A percentile compares a stretch with the other conserved stretches of the same genome.
phyloP scores from a whole-genome alignment of 305 asterid species.

The Nicotiana rustica region DNA sequence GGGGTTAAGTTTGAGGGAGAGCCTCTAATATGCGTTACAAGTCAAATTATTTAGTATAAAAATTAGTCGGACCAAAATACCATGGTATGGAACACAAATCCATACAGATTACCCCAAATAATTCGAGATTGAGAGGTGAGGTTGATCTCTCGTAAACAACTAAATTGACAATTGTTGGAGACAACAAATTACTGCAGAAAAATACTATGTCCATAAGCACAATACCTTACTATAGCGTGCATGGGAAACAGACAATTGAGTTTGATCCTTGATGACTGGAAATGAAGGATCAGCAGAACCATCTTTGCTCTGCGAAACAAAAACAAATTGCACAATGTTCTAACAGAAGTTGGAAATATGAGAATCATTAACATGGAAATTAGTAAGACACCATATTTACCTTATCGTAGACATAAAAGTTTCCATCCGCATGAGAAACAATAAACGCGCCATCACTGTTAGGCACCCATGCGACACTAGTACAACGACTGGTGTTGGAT shows the following conservation, averaged over 20 bases:
- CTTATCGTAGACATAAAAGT: constrained; percentile 68
- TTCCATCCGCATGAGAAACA: constrained; percentile 74
- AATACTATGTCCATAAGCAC: neutral
- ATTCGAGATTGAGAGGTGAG: neutral
- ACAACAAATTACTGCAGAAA: constrained; percentile 14
- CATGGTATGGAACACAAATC: neutral
- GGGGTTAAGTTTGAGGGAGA: constrained; percentile 1
- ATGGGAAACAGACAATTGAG: constrained; percentile 92
- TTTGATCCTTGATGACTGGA: constrained; percentile 91
- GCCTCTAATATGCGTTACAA: neutral
- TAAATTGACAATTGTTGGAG: constrained; percentile 21
- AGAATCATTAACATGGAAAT: constrained; percentile 23
- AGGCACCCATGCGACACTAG: constrained; percentile 72
- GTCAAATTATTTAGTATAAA: neutral
- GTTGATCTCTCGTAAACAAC: neutral
- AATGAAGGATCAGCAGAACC: constrained; percentile 98
- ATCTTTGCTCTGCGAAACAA: constrained; percentile 77
- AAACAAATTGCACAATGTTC: constrained; percentile 28
- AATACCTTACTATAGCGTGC: constrained; percentile 97
- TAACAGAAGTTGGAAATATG: constrained; percentile 28
- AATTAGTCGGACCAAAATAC: neutral
- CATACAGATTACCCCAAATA: neutral
- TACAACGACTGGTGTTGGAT: constrained; percentile 57
- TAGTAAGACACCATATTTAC: constrained; percentile 48
- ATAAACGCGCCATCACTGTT: constrained; percentile 66